Evolutionary conservation across 495 filamentous ascomycete genomes (phyloP), one percentile per base, ranked within the genome.

Genomic region (Bathelium albidoporum): DNA sequence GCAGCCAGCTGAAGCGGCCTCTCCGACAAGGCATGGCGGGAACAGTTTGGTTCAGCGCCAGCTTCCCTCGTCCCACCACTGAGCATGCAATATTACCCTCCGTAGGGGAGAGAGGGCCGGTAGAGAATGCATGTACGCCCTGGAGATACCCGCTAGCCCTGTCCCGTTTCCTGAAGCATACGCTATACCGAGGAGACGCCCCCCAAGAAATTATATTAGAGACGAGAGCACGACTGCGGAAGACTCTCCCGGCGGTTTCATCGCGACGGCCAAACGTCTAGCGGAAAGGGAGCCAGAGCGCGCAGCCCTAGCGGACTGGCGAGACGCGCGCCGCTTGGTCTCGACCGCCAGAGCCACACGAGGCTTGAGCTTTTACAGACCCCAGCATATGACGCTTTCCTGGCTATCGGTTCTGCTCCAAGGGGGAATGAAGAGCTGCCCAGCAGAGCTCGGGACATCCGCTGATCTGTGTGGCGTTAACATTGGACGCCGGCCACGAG

Each of bases 11-110:
- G 49, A 55, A 55, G 49, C 49, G 49, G 49, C 49, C 49, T 26
- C 49, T 55, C 49, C 49, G 49, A 55, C 49, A 24, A 29, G 24
- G 49, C 49, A 55, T 55, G 49, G 49, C 49, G 49, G 49, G 24
- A 55, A 29, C 20, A n/a, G n/a, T n/a, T n/a, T 55, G 20, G 24
- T 55, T 24, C 49, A 55, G 49, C 49, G 49, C 49, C 49, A 55
- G 49, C 49, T 55, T 55, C 49, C 49, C 29, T 55, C 49, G 49
- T 55, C 49, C 49, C 49, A 55, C 49, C 49, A 29, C 20, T 55
- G 49, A 29, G 49, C 20, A 26, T 55, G 7, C 49, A 55, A 55
- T 55, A 55, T 55, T 10, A 10, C 49, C 29, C 49, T 24, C 26
- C 49, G 49, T 55, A 55, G 3, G 34, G 34, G n/a, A 55, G 10